Evolutionary conservation across 805 yeast species (phyloP), one percentile per base, ranked within the genome.

Genomic region (Candida berthetii): DNA sequence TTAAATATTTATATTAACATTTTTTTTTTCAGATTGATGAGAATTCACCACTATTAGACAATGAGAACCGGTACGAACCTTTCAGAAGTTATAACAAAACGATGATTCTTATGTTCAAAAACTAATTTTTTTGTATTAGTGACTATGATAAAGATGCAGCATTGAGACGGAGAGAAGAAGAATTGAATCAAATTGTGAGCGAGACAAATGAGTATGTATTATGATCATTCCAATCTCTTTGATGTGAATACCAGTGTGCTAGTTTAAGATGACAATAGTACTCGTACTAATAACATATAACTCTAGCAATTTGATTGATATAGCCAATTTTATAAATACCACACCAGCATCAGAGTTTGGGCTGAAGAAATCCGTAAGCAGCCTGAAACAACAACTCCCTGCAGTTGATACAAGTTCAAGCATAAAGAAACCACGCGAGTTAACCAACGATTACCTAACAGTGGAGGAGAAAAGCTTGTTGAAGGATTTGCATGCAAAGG

Each of bases 131-230:
- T n/a, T n/a, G n/a, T n/a, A n/a, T n/a, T n/a, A 45, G 45, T n/a
- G 47, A 49, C 38, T 50, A 50, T 24, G 58, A 54, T 36, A 55
- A 48, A 35, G 49, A 47, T 5, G 50, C 54, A 1, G 28, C 40
- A 5, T 29, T 54, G 17, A 42, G 48, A 35, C 44, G 62, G 41
- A 57, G 79, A 46, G 76, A 73, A 45, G 69, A 65, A 36, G 77
- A 73, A 46, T 56, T 73, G 35, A 68, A 67, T 42, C 53, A 55
- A 20, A 72, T 73, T 14, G 79, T 73, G 37, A 67, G 67, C 46
- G 76, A 71, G 25, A 55, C 61, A 3, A 56, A 50, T 33, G 60
- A 57, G 46, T 43, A 31, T 39, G 46, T 42, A 24, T 31, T 18
- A 16, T 11, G 9, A 20, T 13, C 14, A 18, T 19, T 37, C n/a